phyloP scores from a whole-genome alignment of 331 rosid species.

The Rhamnella rubrinervis region DNA sequence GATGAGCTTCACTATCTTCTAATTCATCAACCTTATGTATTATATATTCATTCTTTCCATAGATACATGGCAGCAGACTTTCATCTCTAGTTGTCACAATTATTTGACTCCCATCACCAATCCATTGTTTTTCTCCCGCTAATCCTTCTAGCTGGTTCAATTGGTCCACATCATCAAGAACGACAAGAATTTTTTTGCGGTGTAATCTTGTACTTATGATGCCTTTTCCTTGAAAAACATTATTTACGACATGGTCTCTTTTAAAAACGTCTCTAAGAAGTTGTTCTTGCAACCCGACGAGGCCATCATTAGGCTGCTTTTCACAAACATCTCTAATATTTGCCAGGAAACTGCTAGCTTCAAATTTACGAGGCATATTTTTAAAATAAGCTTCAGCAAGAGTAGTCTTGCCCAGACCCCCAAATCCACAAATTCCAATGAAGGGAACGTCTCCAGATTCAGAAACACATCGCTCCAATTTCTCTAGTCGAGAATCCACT shows the following conservation, averaged over 20 bases:
- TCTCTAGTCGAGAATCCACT: neutral
- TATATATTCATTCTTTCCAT: too few species aligned
- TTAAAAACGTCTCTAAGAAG: neutral
- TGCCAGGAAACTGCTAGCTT: neutral
- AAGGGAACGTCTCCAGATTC: neutral
- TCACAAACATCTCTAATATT: conserved; percentile 9
- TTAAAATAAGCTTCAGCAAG: conserved; percentile 6
- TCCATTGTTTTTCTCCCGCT: neutral
- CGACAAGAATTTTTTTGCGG: neutral
- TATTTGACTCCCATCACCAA: neutral
- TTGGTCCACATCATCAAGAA: conserved; percentile 13
- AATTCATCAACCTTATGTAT: neutral
- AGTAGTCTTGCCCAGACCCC: conserved; percentile 20
- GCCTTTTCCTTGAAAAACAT: neutral
- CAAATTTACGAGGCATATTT: neutral
- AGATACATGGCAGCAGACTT: neutral
- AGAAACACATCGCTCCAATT: neutral
- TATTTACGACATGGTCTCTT: neutral
- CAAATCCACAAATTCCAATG: conserved; percentile 18
- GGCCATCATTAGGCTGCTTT: neutral
- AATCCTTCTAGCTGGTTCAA: neutral
- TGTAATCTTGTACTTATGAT: neutral
- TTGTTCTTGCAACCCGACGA: neutral
- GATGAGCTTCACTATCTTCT: neutral
- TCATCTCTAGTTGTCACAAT: conserved; percentile 18